Conservation (phyloP, 768 basidiomycete species). For the Boletus pseudopeckii region DNA sequence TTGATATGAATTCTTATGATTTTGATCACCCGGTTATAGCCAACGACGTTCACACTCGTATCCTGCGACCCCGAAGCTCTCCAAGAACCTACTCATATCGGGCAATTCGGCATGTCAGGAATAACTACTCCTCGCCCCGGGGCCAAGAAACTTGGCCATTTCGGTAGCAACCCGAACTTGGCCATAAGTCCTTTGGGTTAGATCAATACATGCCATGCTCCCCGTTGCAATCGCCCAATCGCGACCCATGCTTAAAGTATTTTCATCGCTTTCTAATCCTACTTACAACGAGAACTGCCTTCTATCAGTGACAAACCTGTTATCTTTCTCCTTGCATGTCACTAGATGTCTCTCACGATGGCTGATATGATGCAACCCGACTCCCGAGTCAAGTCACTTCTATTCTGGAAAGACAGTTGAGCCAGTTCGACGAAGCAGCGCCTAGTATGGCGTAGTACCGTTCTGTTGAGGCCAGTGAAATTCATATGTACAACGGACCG, state of each 20-base stretch:
- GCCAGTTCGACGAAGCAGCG: constrained; percentile 2
- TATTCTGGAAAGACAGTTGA: background rate
- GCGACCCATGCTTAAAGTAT: background rate
- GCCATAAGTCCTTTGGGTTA: background rate
- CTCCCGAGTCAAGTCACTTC: background rate
- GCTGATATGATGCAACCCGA: background rate
- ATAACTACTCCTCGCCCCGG: background rate
- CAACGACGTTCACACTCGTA: constrained; percentile 1
- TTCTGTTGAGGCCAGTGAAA: no score
- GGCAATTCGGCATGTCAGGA: background rate
- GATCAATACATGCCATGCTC: background rate
- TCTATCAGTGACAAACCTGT: background rate
- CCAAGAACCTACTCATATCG: background rate
- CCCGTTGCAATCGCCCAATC: background rate
- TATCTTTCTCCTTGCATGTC: background rate
- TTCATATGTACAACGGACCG: background rate
- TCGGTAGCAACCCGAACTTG: background rate
- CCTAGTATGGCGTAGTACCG: background rate
- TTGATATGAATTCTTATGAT: background rate
- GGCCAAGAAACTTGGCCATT: background rate
- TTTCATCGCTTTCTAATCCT: background rate
- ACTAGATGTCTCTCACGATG: background rate
- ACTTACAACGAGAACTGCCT: background rate
- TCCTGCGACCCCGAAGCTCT: background rate
- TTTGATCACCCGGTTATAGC: background rate